Evolutionary conservation across 768 basidiomycete species (phyloP), one percentile per base, ranked within the genome.

Genomic region (Mycena haematopus): DNA sequence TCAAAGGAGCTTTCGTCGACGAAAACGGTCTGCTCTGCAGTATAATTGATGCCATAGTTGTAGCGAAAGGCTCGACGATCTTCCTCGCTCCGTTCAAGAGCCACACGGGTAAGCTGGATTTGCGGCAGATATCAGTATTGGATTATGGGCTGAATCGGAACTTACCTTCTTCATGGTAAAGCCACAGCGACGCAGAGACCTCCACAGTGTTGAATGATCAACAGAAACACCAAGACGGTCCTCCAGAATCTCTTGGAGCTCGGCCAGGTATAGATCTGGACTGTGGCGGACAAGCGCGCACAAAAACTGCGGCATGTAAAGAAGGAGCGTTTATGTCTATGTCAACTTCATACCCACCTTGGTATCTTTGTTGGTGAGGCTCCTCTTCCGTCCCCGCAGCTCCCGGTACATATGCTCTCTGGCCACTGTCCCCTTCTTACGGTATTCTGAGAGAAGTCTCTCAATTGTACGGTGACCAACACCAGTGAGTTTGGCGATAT

Each of bases 1-100:
- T 77, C 74, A 65, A 71, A 75, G 3, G 71, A 68, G 47, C 69
- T 73, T 55, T 78, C 77, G 55, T 79, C 77, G 2, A 76, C 69
- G 56, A 78, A 78, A 5, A 78, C 69, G 9, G 72, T 71, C 54
- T 71, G 70, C 27, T 72, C 69, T n/a, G 70, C 57, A 1, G 58
- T 58, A 46, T 58, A 66, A 11, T 35, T 19, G 21, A 7, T 45
- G 6, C 44, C 44, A 45, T 45, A 45, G 3, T 45, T 13, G 10
- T 45, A 45, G 8, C 44, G 44, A 45, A 22, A 45, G 1, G 21
- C 44, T 11, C 9, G 14, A 2, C 36, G 36, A 3, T 36, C 14
- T 3, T 4, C 36, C 36, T 36, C 36, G 14, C 36, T 36, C 6
- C 36, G 36, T 36, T 36, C 36, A 10, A 36, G 36, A 36, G 36